A percentile compares a stretch with the other conserved stretches of the same genome.
phyloP scores from a whole-genome alignment of 768 basidiomycete species.

The Dacryopinax primogenitus region DNA sequence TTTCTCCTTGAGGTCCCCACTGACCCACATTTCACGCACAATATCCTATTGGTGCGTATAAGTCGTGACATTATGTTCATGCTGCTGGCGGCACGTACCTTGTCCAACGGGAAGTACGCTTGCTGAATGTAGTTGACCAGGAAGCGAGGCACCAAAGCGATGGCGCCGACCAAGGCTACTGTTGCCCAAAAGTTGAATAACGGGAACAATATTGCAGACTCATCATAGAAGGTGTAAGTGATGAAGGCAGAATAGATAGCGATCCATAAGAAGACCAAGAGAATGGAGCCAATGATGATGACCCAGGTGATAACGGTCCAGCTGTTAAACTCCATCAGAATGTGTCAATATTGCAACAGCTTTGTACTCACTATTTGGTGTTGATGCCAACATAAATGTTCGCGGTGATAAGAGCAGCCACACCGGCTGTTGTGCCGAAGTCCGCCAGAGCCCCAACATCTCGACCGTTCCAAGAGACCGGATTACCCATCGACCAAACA shows the following conservation, averaged over 20 bases:
- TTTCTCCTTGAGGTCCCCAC: constrained; percentile 67
- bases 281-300: constrained; percentile 60
- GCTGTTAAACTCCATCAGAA: constrained; percentile 29
- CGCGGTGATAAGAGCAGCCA: constrained; percentile 74
- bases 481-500: constrained; percentile 51
- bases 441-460: constrained; percentile 70
- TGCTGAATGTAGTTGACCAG: constrained; percentile 57
- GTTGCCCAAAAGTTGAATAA: constrained; percentile 76
- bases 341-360: constrained; percentile 20
- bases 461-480: constrained; percentile 64
- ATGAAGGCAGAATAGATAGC: constrained; percentile 73
- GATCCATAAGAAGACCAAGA: constrained; percentile 81
- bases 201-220: constrained; percentile 60
- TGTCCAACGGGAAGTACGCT: constrained; percentile 69
- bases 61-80: neutral
- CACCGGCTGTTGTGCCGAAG: constrained; percentile 83
- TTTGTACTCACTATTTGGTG: constrained; percentile 63
- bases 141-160: constrained; percentile 75
- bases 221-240: constrained; percentile 57
- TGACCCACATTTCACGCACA: constrained; percentile 82
- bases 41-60: constrained; percentile 51
- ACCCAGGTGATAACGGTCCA: constrained; percentile 82
- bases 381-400: constrained; percentile 85
- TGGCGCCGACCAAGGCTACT: constrained; percentile 50
- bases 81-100: constrained; percentile 18